Percentiles rank a stretch among this genome's conserved stretches.
Conservation (phyloP, 164 flowering plant species). For the Sextonia rubra region DNA sequence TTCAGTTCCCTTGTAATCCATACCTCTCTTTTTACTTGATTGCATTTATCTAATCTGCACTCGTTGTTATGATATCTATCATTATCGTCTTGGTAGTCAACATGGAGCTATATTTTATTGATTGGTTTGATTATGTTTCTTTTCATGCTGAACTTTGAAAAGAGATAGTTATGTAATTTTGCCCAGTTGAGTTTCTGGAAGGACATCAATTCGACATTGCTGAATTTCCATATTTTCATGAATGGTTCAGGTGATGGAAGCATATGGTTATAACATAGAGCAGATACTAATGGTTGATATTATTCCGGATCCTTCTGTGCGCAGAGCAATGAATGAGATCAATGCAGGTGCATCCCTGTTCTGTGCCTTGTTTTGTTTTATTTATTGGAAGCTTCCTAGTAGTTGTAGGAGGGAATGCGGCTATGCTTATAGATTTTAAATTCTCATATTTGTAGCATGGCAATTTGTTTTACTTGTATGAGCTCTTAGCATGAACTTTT, state of each 20-base stretch:
- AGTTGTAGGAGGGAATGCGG: neutral
- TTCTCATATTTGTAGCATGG: neutral
- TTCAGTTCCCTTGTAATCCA: neutral
- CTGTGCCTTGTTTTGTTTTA: conserved; percentile 1
- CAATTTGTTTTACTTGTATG: neutral
- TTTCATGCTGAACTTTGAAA: neutral
- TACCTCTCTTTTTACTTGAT: neutral
- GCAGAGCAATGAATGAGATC: conserved; percentile 98
- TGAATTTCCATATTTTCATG: neutral
- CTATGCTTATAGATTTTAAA: neutral
- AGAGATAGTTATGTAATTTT: neutral
- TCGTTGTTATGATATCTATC: neutral
- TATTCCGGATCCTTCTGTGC: conserved; percentile 84
- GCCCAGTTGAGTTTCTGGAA: neutral
- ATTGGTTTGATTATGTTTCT: neutral
- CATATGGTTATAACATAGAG: conserved; percentile 94
- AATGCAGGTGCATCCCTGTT: conserved; percentile 69
- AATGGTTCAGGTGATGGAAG: conserved; percentile 84
- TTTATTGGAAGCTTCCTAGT: neutral
- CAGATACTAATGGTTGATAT: conserved; percentile 98
- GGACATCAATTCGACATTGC: neutral
- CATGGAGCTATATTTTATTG: neutral
- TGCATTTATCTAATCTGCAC: neutral
- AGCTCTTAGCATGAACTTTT: neutral
- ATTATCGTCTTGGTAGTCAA: neutral